Base-by-base conservation (phyloP, 331 rosid genomes). In the Phaseolus coccineus region DNA sequence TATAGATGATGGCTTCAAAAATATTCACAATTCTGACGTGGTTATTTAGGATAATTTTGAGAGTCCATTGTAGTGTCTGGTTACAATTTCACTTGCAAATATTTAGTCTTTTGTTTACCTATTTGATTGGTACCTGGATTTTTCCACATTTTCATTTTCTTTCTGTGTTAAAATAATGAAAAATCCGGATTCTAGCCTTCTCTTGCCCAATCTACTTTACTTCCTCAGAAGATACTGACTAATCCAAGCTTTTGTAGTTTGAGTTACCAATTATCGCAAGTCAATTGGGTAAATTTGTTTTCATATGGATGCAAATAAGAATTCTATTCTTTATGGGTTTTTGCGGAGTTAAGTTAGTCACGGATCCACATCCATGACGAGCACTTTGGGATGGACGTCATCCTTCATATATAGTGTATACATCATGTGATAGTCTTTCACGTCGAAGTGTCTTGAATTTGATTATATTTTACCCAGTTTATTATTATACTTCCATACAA, bases 361-460 rank as follows among this genome's bases (percentile, higher is more conserved):
- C 10, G 22, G 75, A 22, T 77, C 51, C 73, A 51, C 68, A 22
- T 77, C 51, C 77, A 51, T 73, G 51, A 50, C 50, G 12, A 53
- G 50, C 74, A 57, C 42, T 50, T 71, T 76, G 73, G 84, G 82
- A 71, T 46, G n/a, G 76, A 70, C 24, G 35, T 59, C 14, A 80
- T 64, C 56, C 22, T n/a, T 16, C 62, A 46, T 76, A 35, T 61
- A 27, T 3, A 28, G 68, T 27, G 35, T 14, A 44, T 50, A 35
- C 42, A 59, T 75, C 73, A 58, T 69, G 72, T 33, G 85, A 78
- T 79, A 25, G 53, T 77, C 68, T 52, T 77, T 72, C 81, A 33
- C 58, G 25, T 81, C 35, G 31, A 31, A 40, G 40, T 69, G 52
- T 59, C 51, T 51, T n/a, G 74, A 70, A 24, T 33, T 62, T 73